phyloP scores from a whole-genome alignment of 1,284 basidiomycete genomes.

The Puccinia hordei region DNA sequence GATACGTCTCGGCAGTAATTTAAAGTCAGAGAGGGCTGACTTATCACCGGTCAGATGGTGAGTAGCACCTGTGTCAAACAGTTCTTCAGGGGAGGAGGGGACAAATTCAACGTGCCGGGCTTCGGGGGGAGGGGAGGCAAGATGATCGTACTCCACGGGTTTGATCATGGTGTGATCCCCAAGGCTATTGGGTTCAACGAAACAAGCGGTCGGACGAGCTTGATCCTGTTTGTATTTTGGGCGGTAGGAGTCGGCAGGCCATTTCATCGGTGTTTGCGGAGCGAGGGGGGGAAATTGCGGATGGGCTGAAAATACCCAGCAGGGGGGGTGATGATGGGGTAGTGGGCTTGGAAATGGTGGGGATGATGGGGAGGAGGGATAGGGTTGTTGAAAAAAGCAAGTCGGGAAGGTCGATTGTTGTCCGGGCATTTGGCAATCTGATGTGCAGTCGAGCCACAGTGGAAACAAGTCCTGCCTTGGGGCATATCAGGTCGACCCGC shows the following conservation, averaged over 20 bases:
- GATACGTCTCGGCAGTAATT: too few relatives aligned
- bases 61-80: conserved; percentile 1
- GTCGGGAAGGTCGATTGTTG: not conserved
- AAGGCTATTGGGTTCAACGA: too few relatives aligned
- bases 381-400: too few relatives aligned
- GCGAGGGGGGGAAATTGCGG: not conserved
- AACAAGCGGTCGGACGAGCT: too few relatives aligned
- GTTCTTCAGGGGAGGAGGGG: not conserved
- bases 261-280: not conserved
- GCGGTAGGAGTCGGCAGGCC: conserved; percentile 1
- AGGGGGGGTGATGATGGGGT: too few relatives aligned
- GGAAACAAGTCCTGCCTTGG: too few relatives aligned
- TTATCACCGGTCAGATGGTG: too few relatives aligned
- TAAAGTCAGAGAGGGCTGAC: too few relatives aligned
- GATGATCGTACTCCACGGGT: not conserved
- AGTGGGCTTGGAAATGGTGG: too few relatives aligned
- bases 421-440: not conserved
- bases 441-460: not conserved
- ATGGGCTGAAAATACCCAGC: too few relatives aligned
- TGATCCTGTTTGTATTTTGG: too few relatives aligned
- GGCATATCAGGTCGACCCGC: not conserved
- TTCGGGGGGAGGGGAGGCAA: not conserved
- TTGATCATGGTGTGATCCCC: too few relatives aligned
- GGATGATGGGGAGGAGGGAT: not conserved
- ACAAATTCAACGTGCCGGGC: not conserved